Conservation (phyloP, 352 stramenopile species). For the Elongisporangium undulatum region DNA sequence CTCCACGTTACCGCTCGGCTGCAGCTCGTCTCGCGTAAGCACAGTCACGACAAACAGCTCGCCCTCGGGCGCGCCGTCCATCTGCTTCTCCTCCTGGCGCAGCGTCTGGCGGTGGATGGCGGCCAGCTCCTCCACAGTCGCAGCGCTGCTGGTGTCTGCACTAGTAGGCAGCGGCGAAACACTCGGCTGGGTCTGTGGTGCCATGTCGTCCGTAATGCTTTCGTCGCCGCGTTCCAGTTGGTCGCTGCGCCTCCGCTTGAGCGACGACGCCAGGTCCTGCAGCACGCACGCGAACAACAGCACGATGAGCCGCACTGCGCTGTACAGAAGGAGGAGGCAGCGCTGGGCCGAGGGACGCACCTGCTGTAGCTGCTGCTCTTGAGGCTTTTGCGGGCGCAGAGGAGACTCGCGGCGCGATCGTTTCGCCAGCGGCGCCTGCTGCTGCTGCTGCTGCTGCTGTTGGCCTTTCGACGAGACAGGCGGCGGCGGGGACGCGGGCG, state of each 20-base stretch:
- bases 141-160: background rate
- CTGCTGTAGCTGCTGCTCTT: background rate
- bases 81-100: slow-evolving; percentile 21
- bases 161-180: background rate
- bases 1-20: slow-evolving; percentile 21
- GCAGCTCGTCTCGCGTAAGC: slow-evolving; percentile 36
- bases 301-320: background rate
- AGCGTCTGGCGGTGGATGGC: slow-evolving; percentile 11
- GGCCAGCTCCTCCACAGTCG: background rate
- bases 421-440: background rate
- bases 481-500: too few relatives aligned
- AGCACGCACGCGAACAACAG: background rate
- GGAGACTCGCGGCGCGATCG: background rate
- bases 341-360: background rate
- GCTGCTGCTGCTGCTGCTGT: background rate
- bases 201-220: background rate
- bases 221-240: background rate
- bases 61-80: slow-evolving; percentile 48
- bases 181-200: background rate
- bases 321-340: background rate
- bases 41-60: slow-evolving; percentile 60
- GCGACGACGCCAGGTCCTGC: background rate
- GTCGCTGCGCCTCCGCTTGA: background rate
- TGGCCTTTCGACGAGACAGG: background rate
- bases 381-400: background rate